These are phyloP conservation scores for Epichloe gansuensis DNA, from an alignment of 2,329 filamentous ascomycete species.

Conservation along the genomic window DNA sequence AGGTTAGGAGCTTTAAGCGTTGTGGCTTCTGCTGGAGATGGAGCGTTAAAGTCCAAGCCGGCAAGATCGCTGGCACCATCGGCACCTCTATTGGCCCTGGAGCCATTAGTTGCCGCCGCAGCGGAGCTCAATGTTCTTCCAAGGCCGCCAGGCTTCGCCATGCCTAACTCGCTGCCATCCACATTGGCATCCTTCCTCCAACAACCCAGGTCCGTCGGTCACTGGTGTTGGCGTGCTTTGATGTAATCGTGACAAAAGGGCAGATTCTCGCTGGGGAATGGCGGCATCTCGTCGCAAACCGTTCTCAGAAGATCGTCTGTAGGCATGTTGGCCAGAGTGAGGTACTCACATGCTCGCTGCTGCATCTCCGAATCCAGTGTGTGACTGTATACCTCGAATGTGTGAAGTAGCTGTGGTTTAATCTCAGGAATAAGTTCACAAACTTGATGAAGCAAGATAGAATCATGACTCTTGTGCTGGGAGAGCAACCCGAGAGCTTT, in stretches of 20 bases:
- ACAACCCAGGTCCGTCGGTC: slow-evolving; percentile 97
- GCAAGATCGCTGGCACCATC: slow-evolving; percentile 56
- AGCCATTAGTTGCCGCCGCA: slow-evolving; percentile 28
- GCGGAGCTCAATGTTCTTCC: slow-evolving; percentile 73
- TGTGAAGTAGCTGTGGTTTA: slow-evolving; percentile 82
- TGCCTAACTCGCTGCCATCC: slow-evolving; percentile 64
- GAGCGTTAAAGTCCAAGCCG: slow-evolving; percentile 65
- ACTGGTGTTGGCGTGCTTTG: slow-evolving; percentile 82
- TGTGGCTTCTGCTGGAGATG: slow-evolving; percentile 45
- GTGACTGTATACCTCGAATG: slow-evolving; percentile 87
- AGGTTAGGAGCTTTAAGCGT: slow-evolving; percentile 63
- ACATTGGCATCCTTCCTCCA: slow-evolving; percentile 92
- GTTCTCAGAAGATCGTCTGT: slow-evolving; percentile 87
- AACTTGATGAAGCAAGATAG: slow-evolving; percentile 95
- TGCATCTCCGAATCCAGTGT: slow-evolving; percentile 91
- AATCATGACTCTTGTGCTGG: slow-evolving; percentile 84
- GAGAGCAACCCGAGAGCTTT: slow-evolving; percentile 81
- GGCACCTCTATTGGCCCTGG: slow-evolving; percentile 30
- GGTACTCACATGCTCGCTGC: slow-evolving; percentile 90
- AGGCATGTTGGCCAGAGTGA: slow-evolving; percentile 71
- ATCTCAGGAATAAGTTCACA: slow-evolving; percentile 96
- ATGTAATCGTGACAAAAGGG: slow-evolving; percentile 80
- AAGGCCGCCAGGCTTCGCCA: slow-evolving; percentile 70
- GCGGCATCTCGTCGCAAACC: slow-evolving; percentile 96
- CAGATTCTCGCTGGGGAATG: slow-evolving; percentile 88